Percentiles rank a stretch among this genome's conserved stretches.
These are phyloP conservation scores for Coniella vitis DNA, from an alignment of 2,329 filamentous ascomycete genomes.

Conservation along the genomic window DNA sequence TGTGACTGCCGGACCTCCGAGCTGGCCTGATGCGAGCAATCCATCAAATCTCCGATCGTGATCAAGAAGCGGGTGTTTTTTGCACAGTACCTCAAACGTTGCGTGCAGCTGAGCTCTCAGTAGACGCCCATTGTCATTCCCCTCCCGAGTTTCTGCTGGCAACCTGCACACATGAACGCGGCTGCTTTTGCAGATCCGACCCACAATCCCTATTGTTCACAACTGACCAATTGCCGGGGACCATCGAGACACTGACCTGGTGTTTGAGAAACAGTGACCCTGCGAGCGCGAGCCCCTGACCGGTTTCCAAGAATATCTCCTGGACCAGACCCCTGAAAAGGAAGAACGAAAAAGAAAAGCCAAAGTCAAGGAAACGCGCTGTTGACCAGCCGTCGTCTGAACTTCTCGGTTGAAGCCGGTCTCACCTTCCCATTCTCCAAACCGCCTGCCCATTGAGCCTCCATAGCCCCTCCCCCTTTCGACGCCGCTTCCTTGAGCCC, in stretches of 20 bases:
- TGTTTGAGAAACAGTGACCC: background rate
- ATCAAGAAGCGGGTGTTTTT: background rate
- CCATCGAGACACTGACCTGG: background rate
- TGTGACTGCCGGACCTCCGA: conserved; percentile 2
- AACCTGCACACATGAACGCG: background rate
- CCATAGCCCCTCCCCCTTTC: background rate
- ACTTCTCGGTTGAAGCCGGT: background rate
- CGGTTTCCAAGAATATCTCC: too few species aligned
- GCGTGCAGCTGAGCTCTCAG: background rate
- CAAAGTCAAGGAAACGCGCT: background rate
- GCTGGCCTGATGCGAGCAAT: conserved; percentile 9
- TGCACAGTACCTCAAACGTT: background rate
- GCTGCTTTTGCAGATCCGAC: background rate
- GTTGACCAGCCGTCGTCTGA: background rate
- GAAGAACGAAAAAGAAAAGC: too few species aligned
- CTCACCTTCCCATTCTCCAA: background rate
- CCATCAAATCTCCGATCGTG: conserved; percentile 15
- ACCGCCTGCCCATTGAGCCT: background rate
- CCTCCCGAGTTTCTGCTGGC: too few species aligned
- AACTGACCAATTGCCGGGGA: too few species aligned
- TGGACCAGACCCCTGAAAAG: too few species aligned
- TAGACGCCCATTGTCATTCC: background rate
- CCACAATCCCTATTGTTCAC: too few species aligned
- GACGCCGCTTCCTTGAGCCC: background rate
- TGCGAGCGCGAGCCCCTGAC: too few species aligned